phyloP scores from a whole-genome alignment of 768 basidiomycete species.

The Leucosporidium yakuticum region DNA sequence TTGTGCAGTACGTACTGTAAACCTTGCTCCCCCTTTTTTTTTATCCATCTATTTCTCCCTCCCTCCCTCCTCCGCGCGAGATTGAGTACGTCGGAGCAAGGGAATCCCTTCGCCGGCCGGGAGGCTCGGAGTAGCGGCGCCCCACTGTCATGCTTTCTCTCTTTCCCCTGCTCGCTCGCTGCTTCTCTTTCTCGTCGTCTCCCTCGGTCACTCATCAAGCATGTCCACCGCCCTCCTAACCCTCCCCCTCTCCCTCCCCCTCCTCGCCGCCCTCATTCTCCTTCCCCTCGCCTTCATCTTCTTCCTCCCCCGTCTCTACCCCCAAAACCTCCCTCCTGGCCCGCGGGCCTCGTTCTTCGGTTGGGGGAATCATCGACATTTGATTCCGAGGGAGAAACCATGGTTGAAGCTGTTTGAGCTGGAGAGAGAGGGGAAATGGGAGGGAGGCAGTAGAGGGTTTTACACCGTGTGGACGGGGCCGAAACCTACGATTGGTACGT shows the following conservation, averaged over 20 bases:
- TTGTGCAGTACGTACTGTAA: no score
- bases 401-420: not conserved
- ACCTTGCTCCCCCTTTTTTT: no score
- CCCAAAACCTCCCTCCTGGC: not conserved
- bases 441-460: conserved; percentile 2
- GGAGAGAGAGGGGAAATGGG: not conserved
- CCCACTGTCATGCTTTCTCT: no score
- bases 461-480: conserved; percentile 1
- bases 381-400: not conserved
- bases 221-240: not conserved
- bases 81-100: no score
- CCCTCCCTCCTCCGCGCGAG: no score
- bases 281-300: not conserved
- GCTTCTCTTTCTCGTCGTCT: not conserved
- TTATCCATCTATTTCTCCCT: not conserved
- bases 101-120: no score
- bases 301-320: not conserved
- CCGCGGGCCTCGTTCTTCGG: not conserved
- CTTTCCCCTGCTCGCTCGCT: not conserved
- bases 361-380: not conserved
- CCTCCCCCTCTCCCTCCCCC: not conserved
- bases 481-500: not conserved
- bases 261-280: not conserved
- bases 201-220: no score
- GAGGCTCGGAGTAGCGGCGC: no score